Evolutionary conservation across 2,329 filamentous ascomycete genomes (phyloP).

Genomic region (Aspergillus terreus): DNA sequence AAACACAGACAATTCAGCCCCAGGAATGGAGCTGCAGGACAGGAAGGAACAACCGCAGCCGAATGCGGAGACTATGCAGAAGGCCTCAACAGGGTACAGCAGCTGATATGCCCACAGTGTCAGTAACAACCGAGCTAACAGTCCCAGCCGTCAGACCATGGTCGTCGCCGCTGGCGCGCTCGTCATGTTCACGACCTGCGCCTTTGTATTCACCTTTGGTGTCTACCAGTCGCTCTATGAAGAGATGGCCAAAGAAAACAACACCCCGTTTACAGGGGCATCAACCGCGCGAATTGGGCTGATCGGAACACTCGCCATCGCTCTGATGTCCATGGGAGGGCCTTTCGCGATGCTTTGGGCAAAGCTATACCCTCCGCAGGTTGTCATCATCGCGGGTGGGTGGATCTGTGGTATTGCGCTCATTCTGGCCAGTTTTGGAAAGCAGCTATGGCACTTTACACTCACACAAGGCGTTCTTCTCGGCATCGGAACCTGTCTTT

Average conservation of each 20-base stretch:
- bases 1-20: not conserved
- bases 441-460: slow-evolving; percentile 31
- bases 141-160: not conserved
- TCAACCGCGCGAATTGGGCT: slow-evolving; percentile 36
- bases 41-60: no score
- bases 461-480: slow-evolving; percentile 37
- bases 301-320: slow-evolving; percentile 36
- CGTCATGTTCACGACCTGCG: slow-evolving; percentile 35
- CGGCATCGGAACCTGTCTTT: slow-evolving; percentile 37
- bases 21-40: no score
- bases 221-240: slow-evolving; percentile 42
- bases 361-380: slow-evolving; percentile 31
- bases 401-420: slow-evolving; percentile 32
- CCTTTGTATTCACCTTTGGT: slow-evolving; percentile 39
- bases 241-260: slow-evolving; percentile 22
- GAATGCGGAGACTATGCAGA: not conserved
- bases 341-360: slow-evolving; percentile 35
- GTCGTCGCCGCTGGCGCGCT: slow-evolving; percentile 24
- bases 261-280: slow-evolving; percentile 32
- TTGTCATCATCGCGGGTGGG: slow-evolving; percentile 30
- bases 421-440: slow-evolving; percentile 34
- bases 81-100: not conserved
- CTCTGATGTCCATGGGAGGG: slow-evolving; percentile 37
- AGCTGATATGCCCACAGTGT: not conserved
- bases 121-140: not conserved